These are phyloP conservation scores for Pseudocercospora crystallina DNA, from an alignment of 2,329 filamentous ascomycete species.

Conservation along the genomic window DNA sequence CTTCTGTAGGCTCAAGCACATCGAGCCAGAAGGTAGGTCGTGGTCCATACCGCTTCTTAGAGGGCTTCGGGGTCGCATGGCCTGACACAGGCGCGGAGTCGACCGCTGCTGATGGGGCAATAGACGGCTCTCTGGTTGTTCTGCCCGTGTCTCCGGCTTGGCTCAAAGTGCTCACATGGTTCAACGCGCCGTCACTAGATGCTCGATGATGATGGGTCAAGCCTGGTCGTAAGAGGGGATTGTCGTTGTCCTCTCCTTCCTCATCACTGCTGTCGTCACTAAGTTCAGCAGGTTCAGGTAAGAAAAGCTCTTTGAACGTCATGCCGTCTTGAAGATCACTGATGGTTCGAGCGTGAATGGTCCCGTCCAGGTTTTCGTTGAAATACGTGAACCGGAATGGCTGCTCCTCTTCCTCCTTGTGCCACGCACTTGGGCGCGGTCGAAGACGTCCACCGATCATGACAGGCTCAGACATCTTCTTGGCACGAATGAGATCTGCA, in stretches of 20 bases:
- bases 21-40: constrained; percentile 97
- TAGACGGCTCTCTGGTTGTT: constrained; percentile 5
- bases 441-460: constrained; percentile 86
- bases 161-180: constrained; percentile 7
- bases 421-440: constrained; percentile 76
- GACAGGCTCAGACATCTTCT: constrained; percentile 91
- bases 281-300: constrained; percentile 77
- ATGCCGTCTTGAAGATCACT: constrained; percentile 83
- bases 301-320: constrained; percentile 83
- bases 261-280: constrained; percentile 66
- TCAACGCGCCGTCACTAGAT: constrained; percentile 5
- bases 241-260: constrained; percentile 18
- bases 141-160: background rate
- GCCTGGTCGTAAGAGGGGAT: constrained; percentile 38
- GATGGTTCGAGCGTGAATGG: constrained; percentile 93
- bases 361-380: constrained; percentile 94
- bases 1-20: constrained; percentile 83
- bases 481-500: constrained; percentile 73
- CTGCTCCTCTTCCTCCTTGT: constrained; percentile 80
- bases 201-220: constrained; percentile 1
- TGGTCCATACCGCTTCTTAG: constrained; percentile 59
- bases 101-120: constrained; percentile 4
- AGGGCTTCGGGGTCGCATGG: constrained; percentile 32
- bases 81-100: constrained; percentile 21
- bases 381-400: constrained; percentile 98